Percentiles rank a stretch among this genome's conserved stretches.
Evolutionary conservation across 768 basidiomycete genomes (phyloP).

Genomic region (Rhizopogon vesiculosus): DNA sequence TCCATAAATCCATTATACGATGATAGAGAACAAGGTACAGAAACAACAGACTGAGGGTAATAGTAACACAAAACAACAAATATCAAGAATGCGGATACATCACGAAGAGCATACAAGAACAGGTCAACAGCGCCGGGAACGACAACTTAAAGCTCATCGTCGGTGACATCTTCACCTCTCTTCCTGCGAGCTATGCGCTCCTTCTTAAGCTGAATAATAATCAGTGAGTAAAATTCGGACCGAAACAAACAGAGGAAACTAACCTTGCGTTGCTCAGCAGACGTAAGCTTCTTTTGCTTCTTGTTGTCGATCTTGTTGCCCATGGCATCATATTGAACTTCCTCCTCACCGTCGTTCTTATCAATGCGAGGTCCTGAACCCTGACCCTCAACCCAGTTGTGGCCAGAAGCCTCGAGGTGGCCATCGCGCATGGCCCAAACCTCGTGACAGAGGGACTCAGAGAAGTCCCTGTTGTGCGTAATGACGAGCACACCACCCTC

Average conservation of each 20-base stretch:
- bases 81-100: conserved; percentile 3
- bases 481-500: conserved; percentile 98
- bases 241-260: conserved; percentile 9
- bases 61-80: conserved; percentile 1
- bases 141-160: conserved; percentile 44
- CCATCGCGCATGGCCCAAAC: conserved; percentile 99
- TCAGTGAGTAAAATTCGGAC: conserved; percentile 8
- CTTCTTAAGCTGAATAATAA: conserved; percentile 65
- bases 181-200: conserved; percentile 90
- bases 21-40: conserved; percentile 16
- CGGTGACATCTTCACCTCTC: conserved; percentile 74
- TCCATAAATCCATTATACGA: conserved; percentile 14
- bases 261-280: conserved; percentile 80
- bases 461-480: conserved; percentile 98
- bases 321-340: conserved; percentile 93
- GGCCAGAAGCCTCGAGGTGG: conserved; percentile 91
- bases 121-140: conserved; percentile 1
- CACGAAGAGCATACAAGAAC: conserved; percentile 3
- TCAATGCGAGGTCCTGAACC: conserved; percentile 93
- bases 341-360: conserved; percentile 88
- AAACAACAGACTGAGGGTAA: conserved; percentile 10
- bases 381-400: conserved; percentile 99
- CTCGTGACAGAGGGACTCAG: conserved; percentile 95
- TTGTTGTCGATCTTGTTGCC: conserved; percentile 91
- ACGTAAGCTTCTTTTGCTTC: conserved; percentile 83